Evolutionary conservation across 306 rosid genomes (phyloP).

Genomic region (Arachis hypogaea): DNA sequence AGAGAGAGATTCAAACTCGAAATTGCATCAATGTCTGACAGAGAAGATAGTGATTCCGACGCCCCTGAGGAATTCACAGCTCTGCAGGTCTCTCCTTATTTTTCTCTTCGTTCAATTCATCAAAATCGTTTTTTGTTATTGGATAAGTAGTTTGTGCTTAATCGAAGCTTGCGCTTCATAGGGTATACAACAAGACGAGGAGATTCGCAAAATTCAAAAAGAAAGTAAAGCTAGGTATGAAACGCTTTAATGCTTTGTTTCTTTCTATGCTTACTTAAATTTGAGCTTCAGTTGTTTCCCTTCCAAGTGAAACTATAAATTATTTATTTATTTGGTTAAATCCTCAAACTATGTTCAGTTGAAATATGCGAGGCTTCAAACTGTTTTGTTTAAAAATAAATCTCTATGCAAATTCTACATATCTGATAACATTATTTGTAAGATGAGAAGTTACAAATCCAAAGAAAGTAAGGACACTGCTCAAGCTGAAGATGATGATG

Average conservation of each 20-base stretch:
- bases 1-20: not conserved
- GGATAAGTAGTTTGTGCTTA: not conserved
- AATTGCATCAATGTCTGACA: slow-evolving; percentile 49
- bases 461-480: slow-evolving; percentile 37
- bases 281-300: not conserved
- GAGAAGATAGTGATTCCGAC: slow-evolving; percentile 63
- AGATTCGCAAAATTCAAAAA: slow-evolving; percentile 57
- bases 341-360: slow-evolving; percentile 20
- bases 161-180: slow-evolving; percentile 39
- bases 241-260: not conserved
- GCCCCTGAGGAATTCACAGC: slow-evolving; percentile 88
- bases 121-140: not conserved
- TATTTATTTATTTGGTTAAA: not conserved
- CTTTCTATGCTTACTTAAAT: not conserved
- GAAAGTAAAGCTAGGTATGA: slow-evolving; percentile 73
- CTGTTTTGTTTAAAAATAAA: no score
- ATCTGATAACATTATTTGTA: slow-evolving; percentile 3
- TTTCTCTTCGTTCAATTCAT: not conserved
- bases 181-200: slow-evolving; percentile 69
- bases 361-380: not conserved
- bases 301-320: no score
- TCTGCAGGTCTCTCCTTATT: slow-evolving; percentile 46
- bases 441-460: slow-evolving; percentile 19
- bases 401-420: not conserved
- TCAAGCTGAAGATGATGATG: slow-evolving; percentile 27